Base-by-base conservation (phyloP, 1,284 basidiomycete species). In the Omphalotus olearius region DNA sequence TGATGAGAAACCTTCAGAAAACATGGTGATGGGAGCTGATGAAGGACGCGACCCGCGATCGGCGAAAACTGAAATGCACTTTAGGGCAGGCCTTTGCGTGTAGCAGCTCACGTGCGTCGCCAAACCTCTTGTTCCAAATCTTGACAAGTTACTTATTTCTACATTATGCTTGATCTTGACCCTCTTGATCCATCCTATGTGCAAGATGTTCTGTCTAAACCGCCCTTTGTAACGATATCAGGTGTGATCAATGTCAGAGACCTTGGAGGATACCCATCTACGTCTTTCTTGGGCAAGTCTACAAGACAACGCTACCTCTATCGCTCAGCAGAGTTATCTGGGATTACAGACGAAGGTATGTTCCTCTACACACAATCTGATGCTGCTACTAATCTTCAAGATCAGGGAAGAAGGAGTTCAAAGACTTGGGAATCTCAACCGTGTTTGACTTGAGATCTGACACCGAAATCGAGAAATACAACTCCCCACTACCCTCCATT, bases 391-490 rank as follows among this genome's bases (percentile, higher is more conserved):
- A 35, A 46, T 33, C 23, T 5, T 46, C 38, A 26, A 50, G 33
- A 26, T n/a, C 53, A 88, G 88, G 88, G 50, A 78, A 77, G 59
- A 64, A 64, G 20, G 74, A 76, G 56, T 64, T 90, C 47, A 75
- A 63, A 58, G 68, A 74, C 14, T 72, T 90, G n/a, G 83, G 83
- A 4, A 74, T 90, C 53, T 72, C 74, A 3, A 81, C 71, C 52
- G 73, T 88, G 45, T 90, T 82, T 60, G 87, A 90, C 69, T 70
- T 90, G 45, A 78, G 88, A 58, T 89, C 86, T 6, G 84, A 89
- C 60, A 82, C 79, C 1, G 88, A 90, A 68, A 86, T 89, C 60
- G 70, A 69, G 58, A 87, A 87, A 64, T 90, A 87, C 66, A 73
- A 79, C 51, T 68, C 79, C 3, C 83, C 83, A 18, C 69, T 76